phyloP scores from a whole-genome alignment of 2,329 filamentous ascomycete genomes.

The Davidsoniella neocaledoniae region DNA sequence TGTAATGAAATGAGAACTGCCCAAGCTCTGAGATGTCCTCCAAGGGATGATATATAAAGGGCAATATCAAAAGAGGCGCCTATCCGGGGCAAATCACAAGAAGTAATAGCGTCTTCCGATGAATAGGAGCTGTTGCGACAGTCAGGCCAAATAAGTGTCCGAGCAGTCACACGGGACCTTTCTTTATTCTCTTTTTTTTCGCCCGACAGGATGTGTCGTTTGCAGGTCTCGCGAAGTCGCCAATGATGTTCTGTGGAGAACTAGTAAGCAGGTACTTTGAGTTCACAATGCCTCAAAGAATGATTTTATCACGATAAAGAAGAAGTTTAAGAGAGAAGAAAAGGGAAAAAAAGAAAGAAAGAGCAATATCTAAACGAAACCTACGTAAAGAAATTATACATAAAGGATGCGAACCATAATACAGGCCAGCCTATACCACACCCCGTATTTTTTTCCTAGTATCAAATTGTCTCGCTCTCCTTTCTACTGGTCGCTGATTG shows the following conservation, averaged over 20 bases:
- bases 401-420: background rate
- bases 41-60: too few species aligned
- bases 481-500: background rate
- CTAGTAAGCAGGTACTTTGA: background rate
- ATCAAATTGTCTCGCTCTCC: background rate
- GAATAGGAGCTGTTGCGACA: background rate
- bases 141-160: background rate
- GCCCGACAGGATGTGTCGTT: too few species aligned
- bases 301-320: too few species aligned
- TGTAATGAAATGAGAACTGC: too few species aligned
- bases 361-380: background rate
- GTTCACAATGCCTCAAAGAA: background rate
- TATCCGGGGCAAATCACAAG: too few species aligned
- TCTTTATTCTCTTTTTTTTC: too few species aligned
- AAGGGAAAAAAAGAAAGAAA: background rate
- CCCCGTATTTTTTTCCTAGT: background rate
- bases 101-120: too few species aligned
- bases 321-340: background rate
- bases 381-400: background rate
- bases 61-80: too few species aligned
- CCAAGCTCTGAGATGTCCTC: too few species aligned
- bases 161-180: too few species aligned
- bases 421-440: background rate
- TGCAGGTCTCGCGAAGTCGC: too few species aligned
- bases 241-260: too few species aligned